Base-by-base conservation (phyloP, 2,329 filamentous ascomycete species). In the Waltergamsia citrina region DNA sequence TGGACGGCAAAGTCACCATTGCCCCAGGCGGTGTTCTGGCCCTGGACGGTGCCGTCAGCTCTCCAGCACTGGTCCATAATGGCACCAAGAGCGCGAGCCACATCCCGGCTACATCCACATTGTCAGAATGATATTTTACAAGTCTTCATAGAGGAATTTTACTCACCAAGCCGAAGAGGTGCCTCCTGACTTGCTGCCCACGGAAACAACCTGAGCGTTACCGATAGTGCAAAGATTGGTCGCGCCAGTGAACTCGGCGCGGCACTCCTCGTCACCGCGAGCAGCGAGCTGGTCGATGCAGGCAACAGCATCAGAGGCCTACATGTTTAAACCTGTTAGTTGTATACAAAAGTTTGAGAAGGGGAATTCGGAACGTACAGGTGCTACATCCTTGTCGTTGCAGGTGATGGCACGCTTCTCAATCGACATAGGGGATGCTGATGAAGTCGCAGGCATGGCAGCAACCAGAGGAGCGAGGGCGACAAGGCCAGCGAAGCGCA, bases 21-120 rank as follows among this genome's bases (percentile, higher is more conserved):
- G 15, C 29, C 29, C 15, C 15, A 19, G 17, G 19, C 29, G 4
- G 3, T 11, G 8, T 11, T 19, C 15, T 4, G 11, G 11, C 29
- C 29, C 29, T 32, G 29, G 17, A 32, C 29, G 18, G 29, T 4
- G 29, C 22, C 22, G 18, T 32, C 29, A 4, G 29, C 11, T 9
- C 18, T 19, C 29, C 29, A 32, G 29, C 29, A 32, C 29, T 19
- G 3, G 29, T 32, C 29, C 29, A 20, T 32, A 15, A 32, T 32
- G 9, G 8, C 19, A 15, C 29, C 29, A 10, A 22, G 11, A n/a
- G 14, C 29, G 11, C 18, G 15, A 4, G 29, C 29, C 3, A 32
- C 19, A 12, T 32, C 15, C 15, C 22, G 29, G 29, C 29, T 19
- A 21, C 7, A 19, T 8, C 12, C 4, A 11, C 16, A n/a, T 12